Evolutionary conservation across 1,139 yeast species (phyloP).

Genomic region (Debaryomyces udenii): DNA sequence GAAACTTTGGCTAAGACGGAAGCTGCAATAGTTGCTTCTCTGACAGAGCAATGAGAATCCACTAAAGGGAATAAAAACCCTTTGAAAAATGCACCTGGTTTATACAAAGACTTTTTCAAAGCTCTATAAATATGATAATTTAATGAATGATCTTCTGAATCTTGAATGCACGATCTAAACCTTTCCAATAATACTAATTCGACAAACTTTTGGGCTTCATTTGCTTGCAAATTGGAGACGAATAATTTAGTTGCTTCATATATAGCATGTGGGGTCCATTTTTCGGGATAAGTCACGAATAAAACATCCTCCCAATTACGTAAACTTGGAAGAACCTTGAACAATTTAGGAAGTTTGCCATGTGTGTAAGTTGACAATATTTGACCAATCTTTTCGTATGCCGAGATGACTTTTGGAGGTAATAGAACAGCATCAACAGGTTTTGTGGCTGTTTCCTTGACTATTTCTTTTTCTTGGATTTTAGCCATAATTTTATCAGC

Average conservation of each 20-base stretch:
- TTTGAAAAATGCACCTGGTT: slow-evolving; percentile 96
- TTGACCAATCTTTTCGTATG: slow-evolving; percentile 88
- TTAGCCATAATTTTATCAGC: slow-evolving; percentile 94
- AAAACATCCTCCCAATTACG: slow-evolving; percentile 95
- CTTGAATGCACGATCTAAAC: slow-evolving; percentile 81
- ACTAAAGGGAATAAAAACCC: slow-evolving; percentile 92
- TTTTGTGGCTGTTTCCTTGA: slow-evolving; percentile 25
- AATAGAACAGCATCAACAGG: slow-evolving; percentile 62
- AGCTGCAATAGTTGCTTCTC: slow-evolving; percentile 95
- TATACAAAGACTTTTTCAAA: slow-evolving; percentile 86
- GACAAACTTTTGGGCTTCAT: slow-evolving; percentile 86
- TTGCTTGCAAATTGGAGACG: slow-evolving; percentile 84
- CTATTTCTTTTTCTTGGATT: slow-evolving; percentile 69
- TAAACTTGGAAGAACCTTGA: slow-evolving; percentile 90
- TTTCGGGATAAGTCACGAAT: slow-evolving; percentile 87
- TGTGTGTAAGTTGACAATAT: slow-evolving; percentile 90
- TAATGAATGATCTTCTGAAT: slow-evolving; percentile 66
- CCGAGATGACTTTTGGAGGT: slow-evolving; percentile 95
- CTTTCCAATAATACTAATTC: slow-evolving; percentile 77
- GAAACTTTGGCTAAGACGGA: slow-evolving; percentile 88
- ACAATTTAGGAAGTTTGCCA: slow-evolving; percentile 92
- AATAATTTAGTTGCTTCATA: slow-evolving; percentile 94
- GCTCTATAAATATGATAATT: slow-evolving; percentile 94
- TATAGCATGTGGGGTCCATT: slow-evolving; percentile 96
- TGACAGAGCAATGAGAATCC: slow-evolving; percentile 78